Evolutionary conservation across 176 grass and related monocot species (phyloP), one percentile per base, ranked within the genome.

Genomic region (Zoysia pacifica): DNA sequence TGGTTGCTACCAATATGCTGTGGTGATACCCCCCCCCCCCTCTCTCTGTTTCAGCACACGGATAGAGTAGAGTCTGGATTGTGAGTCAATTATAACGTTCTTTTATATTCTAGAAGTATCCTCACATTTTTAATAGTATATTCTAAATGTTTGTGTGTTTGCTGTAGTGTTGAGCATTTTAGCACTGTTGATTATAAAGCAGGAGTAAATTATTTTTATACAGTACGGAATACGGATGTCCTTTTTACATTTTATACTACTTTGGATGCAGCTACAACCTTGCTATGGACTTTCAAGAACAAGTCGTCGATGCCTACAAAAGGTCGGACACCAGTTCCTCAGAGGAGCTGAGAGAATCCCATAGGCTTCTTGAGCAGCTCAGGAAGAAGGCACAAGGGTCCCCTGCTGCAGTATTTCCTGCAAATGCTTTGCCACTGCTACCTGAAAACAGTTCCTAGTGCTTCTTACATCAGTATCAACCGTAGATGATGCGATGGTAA

Each of bases 361-460:
- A 20, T 9, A 78, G 91, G 39, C 85, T 90, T 82, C 56, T 62
- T 37, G 45, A 79, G 74, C 89, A 94, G 83, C 28, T 89, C 41
- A 91, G 39, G 86, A 85, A 64, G 75, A 91, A 91, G 81, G 77
- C 81, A 0, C 65, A 75, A 81, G 92, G 89, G n/a, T 70, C 20
- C 56, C 63, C 18, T 72, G 13, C 70, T 85, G 89, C 86, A 63
- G 86, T 84, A 68, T 91, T 91, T 79, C 89, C 92, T 67, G 92
- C 89, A 78, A 69, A 94, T 61, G 5, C 86, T 20, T 19, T 94
- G 56, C 92, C 92, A 0, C 5, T 77, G 44, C 75, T 83, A 41
- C 79, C 70, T 0, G 28, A 82, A 55, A 16, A 38, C 37, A 46
- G 35, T 66, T 42, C 86, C 49, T 90, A 77, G 64, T 58, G n/a